These are phyloP conservation scores for Amanita fuliginea DNA, from an alignment of 768 basidiomycete genomes.

Conservation along the genomic window DNA sequence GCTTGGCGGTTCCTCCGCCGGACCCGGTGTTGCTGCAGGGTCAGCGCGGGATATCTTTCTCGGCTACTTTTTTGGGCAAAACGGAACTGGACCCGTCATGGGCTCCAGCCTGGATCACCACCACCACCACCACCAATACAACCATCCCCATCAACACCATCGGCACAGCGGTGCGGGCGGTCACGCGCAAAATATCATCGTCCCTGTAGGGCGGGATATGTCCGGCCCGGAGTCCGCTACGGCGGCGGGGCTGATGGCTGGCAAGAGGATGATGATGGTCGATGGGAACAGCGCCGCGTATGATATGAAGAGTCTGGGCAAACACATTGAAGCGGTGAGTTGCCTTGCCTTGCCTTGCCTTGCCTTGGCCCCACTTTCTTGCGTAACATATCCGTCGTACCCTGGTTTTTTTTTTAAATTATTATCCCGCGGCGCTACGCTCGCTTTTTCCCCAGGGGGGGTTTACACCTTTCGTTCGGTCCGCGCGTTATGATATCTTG, in stretches of 20 bases:
- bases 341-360: too few relatives aligned
- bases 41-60: conserved; percentile 86
- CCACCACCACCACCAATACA: conserved; percentile 2
- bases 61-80: conserved; percentile 96
- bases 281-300: conserved; percentile 80
- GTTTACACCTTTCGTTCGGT: too few relatives aligned
- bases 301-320: conserved; percentile 98
- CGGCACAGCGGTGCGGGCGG: conserved; percentile 11
- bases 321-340: conserved; percentile 95
- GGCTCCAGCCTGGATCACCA: conserved; percentile 36
- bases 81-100: conserved; percentile 64
- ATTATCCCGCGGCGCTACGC: not conserved
- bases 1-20: not conserved
- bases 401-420: too few relatives aligned
- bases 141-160: conserved; percentile 9
- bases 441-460: too few relatives aligned
- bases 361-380: too few relatives aligned
- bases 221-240: conserved; percentile 40
- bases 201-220: conserved; percentile 54
- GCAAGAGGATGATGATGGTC: conserved; percentile 39
- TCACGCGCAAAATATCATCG: conserved; percentile 22
- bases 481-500: conserved; percentile 2
- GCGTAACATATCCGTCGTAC: not conserved
- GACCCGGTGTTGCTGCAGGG: conserved; percentile 15
- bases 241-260: conserved; percentile 53